A percentile compares a stretch with the other conserved stretches of the same genome.
Conservation (phyloP, 768 basidiomycete species). For the Tylopilus balloui region DNA sequence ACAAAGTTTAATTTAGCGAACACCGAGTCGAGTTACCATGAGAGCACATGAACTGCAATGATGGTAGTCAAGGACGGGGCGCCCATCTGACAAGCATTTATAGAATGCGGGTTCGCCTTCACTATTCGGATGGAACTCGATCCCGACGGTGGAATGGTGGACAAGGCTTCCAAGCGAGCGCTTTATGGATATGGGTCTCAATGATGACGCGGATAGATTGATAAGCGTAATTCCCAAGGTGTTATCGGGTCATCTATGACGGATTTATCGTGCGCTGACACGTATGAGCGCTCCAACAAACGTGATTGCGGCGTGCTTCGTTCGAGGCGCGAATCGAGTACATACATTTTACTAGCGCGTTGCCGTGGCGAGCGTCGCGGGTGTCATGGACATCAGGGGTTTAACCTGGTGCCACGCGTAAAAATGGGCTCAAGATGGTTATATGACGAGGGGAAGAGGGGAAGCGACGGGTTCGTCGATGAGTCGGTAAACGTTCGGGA, state of each 20-base stretch:
- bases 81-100: not conserved
- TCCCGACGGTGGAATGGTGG: not conserved
- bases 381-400: not conserved
- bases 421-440: not conserved
- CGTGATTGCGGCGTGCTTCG: conserved; percentile 4
- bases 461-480: not conserved
- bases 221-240: too few species aligned
- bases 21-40: conserved; percentile 10
- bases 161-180: not conserved
- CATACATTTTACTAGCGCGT: conserved; percentile 6
- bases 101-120: too few species aligned
- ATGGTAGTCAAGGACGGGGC: conserved; percentile 18
- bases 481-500: not conserved
- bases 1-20: conserved; percentile 17
- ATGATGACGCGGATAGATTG: too few species aligned
- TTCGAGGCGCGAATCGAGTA: not conserved
- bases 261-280: not conserved
- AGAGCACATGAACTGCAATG: not conserved
- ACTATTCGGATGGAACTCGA: not conserved
- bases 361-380: conserved; percentile 9
- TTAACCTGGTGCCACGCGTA: not conserved
- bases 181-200: too few species aligned
- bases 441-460: not conserved
- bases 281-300: not conserved
- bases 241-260: conserved; percentile 15